phyloP scores from a whole-genome alignment of 495 filamentous ascomycete species.

The Aspergillus haitiensis region DNA sequence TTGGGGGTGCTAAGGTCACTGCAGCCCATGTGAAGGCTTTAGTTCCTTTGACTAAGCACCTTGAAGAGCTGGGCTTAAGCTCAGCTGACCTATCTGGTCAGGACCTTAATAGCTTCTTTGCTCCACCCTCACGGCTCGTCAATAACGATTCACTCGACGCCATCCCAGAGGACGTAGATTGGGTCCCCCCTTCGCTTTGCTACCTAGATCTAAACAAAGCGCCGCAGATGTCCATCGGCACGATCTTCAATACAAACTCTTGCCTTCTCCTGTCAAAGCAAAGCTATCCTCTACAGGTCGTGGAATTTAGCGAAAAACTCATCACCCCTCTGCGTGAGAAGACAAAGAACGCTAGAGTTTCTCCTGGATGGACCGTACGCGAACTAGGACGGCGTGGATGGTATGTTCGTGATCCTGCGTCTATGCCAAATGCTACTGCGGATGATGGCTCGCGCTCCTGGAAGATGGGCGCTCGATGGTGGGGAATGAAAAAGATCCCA shows the following conservation, averaged over 20 bases:
- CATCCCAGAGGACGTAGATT: conserved; percentile 34
- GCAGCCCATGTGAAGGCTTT: conserved; percentile 63
- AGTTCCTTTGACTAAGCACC: conserved; percentile 69
- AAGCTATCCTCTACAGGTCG: conserved; percentile 72
- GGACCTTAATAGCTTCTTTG: conserved; percentile 61
- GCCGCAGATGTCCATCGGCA: conserved; percentile 57
- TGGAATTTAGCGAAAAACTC: conserved; percentile 75
- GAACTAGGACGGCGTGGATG: conserved; percentile 69
- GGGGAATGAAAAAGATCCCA: conserved; percentile 86
- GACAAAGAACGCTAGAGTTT: conserved; percentile 48
- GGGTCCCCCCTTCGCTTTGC: conserved; percentile 65
- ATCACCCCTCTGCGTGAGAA: conserved; percentile 59
- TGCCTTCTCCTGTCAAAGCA: conserved; percentile 61
- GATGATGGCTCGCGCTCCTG: conserved; percentile 62
- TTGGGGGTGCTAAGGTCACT: conserved; percentile 73
- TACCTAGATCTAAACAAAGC: conserved; percentile 73
- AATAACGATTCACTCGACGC: conserved; percentile 32
- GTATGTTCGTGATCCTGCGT: conserved; percentile 60
- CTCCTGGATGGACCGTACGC: conserved; percentile 64
- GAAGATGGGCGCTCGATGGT: conserved; percentile 89
- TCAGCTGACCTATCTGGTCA: conserved; percentile 61
- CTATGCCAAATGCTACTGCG: conserved; percentile 32
- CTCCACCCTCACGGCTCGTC: conserved; percentile 28
- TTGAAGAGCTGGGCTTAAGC: conserved; percentile 78
- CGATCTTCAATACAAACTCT: conserved; percentile 57